These are phyloP conservation scores for Isatis lusitanica DNA, from an alignment of 441 rosid species.

Conservation along the genomic window DNA sequence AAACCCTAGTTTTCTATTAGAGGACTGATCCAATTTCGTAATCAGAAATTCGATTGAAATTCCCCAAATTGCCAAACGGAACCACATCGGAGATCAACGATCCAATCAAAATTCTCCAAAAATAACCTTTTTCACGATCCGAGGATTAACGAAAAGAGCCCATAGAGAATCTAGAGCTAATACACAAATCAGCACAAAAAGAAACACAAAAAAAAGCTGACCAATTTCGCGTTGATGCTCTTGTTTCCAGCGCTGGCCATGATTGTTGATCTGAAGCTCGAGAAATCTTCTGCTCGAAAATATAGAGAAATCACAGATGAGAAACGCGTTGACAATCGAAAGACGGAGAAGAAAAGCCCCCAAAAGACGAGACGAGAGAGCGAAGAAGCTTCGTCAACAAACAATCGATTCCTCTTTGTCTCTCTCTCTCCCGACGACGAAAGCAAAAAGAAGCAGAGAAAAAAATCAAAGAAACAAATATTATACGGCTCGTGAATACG, in stretches of 20 bases:
- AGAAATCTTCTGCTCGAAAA: background rate
- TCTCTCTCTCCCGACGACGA: slow-evolving; percentile 24
- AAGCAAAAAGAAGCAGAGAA: slow-evolving; percentile 7
- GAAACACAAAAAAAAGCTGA: slow-evolving; percentile 3
- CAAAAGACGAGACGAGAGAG: slow-evolving; percentile 19
- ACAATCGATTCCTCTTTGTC: slow-evolving; percentile 2
- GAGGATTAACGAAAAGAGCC: background rate
- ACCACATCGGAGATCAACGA: slow-evolving; percentile 18
- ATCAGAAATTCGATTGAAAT: background rate
- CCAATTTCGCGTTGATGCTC: slow-evolving; percentile 94
- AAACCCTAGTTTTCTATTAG: slow-evolving; percentile 9
- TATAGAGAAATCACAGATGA: background rate
- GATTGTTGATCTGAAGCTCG: slow-evolving; percentile 23
- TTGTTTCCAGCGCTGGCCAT: slow-evolving; percentile 92
- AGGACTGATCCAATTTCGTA: background rate
- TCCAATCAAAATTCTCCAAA: background rate
- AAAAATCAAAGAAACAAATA: background rate
- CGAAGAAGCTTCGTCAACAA: slow-evolving; percentile 12
- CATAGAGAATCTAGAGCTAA: background rate
- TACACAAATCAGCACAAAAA: background rate
- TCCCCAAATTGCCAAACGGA: slow-evolving; percentile 3
- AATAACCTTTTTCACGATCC: background rate
- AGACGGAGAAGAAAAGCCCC: too few species aligned
- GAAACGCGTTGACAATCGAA: background rate
- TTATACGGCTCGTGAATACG: slow-evolving; percentile 30